A percentile compares a stretch with the other conserved stretches of the same genome.
Evolutionary conservation across 805 yeast species (phyloP).

Genomic region (Torulaspora quercuum): DNA sequence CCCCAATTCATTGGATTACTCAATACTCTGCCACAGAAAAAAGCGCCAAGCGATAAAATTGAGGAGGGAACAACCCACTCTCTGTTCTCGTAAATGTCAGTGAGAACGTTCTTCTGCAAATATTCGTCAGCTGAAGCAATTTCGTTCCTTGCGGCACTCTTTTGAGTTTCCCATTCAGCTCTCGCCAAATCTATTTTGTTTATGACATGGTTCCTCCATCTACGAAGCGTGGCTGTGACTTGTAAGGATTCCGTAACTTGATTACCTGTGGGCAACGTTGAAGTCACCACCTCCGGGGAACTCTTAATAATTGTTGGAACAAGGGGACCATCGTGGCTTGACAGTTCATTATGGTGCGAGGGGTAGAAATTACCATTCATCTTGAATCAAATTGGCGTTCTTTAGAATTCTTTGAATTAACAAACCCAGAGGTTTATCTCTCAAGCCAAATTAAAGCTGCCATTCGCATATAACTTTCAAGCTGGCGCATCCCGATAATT

Average conservation of each 20-base stretch:
- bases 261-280: conserved; percentile 17
- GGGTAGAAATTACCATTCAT: conserved; percentile 12
- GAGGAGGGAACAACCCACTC: conserved; percentile 29
- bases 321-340: conserved; percentile 7
- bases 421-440: too few species aligned
- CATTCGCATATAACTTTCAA: too few species aligned
- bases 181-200: conserved; percentile 13
- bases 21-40: conserved; percentile 30
- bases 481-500: neutral
- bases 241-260: conserved; percentile 15
- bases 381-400: neutral
- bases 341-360: conserved; percentile 3
- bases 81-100: conserved; percentile 23
- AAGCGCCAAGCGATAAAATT: conserved; percentile 28
- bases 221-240: conserved; percentile 14
- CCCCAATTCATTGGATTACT: conserved; percentile 31
- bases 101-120: conserved; percentile 22
- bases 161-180: conserved; percentile 24
- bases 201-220: conserved; percentile 15
- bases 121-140: conserved; percentile 16
- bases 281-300: conserved; percentile 11
- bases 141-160: conserved; percentile 16
- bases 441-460: too few species aligned
- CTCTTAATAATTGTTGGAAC: conserved; percentile 9
- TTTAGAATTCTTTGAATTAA: too few species aligned